Percentiles rank a stretch among this genome's conserved stretches.
phyloP scores from a whole-genome alignment of 1,139 yeast species.

The Geotrichum armillariae region DNA sequence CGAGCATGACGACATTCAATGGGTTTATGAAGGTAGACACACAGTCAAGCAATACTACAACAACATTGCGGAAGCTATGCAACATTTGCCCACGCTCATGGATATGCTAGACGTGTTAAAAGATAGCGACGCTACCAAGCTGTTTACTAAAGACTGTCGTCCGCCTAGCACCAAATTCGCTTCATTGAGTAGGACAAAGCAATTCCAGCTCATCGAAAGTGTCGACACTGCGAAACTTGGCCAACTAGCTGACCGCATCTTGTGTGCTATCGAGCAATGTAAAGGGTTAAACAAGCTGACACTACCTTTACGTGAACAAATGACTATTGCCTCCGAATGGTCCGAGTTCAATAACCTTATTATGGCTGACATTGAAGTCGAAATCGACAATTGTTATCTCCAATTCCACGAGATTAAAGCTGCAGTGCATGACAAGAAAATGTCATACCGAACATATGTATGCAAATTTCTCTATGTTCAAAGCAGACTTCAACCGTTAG shows the following conservation, averaged over 20 bases:
- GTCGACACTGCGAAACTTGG: conserved; percentile 37
- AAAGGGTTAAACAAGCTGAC: conserved; percentile 45
- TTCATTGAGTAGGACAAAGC: conserved; percentile 27
- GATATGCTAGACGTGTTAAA: conserved; percentile 40
- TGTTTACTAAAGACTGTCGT: too few species aligned
- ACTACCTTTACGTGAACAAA: conserved; percentile 44
- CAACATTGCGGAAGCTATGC: conserved; percentile 50
- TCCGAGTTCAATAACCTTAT: conserved; percentile 56
- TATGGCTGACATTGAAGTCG: conserved; percentile 52
- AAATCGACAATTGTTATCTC: conserved; percentile 49
- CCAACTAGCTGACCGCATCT: conserved; percentile 26
- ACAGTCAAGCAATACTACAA: conserved; percentile 46
- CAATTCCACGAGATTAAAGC: conserved; percentile 32
- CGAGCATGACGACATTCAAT: conserved; percentile 38
- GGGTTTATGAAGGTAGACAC: conserved; percentile 52
- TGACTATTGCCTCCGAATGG: conserved; percentile 59
- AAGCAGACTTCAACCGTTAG: conserved; percentile 47
- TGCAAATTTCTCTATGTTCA: conserved; percentile 11
- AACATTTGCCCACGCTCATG: conserved; percentile 47
- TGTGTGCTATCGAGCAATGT: conserved; percentile 33
- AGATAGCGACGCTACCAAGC: too few species aligned
- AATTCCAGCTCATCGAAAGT: conserved; percentile 32
- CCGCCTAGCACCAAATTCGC: conserved; percentile 29
- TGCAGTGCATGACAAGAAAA: not conserved
- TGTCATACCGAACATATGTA: not conserved